Evolutionary conservation across 306 rosid species (phyloP).

Genomic region (Glycine latifolia): DNA sequence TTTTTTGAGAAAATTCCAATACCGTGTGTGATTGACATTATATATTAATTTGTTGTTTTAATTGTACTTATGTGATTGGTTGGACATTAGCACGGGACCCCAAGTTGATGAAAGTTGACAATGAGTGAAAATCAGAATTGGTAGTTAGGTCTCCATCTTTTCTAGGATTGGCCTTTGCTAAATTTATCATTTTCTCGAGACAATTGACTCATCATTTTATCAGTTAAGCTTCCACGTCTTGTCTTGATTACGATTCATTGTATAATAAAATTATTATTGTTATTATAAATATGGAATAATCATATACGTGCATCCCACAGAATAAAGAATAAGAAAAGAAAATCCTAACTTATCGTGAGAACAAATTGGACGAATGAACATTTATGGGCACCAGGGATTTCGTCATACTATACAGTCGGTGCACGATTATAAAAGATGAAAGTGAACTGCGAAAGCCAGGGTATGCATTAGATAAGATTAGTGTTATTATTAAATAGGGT

Average conservation of each 20-base stretch:
- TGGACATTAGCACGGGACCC: neutral
- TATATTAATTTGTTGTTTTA: neutral
- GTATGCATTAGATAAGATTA: neutral
- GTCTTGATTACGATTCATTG: conserved; percentile 7
- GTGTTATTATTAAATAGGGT: neutral
- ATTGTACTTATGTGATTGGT: neutral
- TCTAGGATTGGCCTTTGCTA: neutral
- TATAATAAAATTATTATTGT: neutral
- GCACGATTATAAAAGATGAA: conserved; percentile 14
- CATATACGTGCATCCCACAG: neutral
- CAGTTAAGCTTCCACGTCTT: conserved; percentile 41
- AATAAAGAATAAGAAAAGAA: neutral
- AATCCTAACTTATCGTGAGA: neutral
- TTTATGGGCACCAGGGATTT: conserved; percentile 18
- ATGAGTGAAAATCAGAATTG: conserved; percentile 13
- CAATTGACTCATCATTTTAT: conserved; percentile 38
- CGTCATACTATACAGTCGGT: conserved; percentile 29
- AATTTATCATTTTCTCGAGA: neutral
- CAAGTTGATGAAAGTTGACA: conserved; percentile 20
- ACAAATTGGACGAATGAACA: neutral
- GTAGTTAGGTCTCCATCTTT: conserved; percentile 25
- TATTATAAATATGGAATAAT: conserved; percentile 4
- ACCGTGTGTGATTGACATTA: neutral
- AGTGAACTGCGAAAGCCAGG: neutral
- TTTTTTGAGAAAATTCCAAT: conserved; percentile 25